A percentile compares a stretch with the other conserved stretches of the same genome.
phyloP scores from a whole-genome alignment of 179 eudicot species.

The Heliamphora pulchella region DNA sequence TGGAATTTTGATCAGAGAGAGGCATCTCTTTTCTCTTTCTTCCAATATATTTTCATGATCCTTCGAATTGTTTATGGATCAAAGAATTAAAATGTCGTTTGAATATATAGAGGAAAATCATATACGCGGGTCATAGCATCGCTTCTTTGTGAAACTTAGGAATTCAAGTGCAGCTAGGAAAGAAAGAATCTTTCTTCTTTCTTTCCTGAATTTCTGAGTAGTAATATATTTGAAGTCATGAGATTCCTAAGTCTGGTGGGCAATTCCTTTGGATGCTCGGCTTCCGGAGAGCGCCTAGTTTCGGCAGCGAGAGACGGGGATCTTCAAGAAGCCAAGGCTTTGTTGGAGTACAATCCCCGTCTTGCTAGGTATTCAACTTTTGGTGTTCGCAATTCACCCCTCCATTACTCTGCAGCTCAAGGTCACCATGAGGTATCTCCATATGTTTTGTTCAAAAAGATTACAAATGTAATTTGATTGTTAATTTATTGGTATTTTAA shows the following conservation, averaged over 20 bases:
- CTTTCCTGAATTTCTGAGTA: neutral
- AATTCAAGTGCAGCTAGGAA: conserved; percentile 3
- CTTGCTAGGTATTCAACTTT: conserved; percentile 81
- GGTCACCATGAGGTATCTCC: conserved; percentile 90
- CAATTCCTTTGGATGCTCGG: conserved; percentile 92
- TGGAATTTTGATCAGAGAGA: conserved; percentile 9
- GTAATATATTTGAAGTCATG: conserved; percentile 31
- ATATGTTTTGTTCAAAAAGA: neutral
- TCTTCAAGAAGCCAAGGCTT: conserved; percentile 90
- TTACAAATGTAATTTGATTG: neutral
- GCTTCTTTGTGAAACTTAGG: conserved; percentile 13
- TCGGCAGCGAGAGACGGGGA: conserved; percentile 98
- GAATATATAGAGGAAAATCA: neutral
- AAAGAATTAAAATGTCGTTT: neutral
- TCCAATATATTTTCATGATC: conserved; percentile 9
- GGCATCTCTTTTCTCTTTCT: conserved; percentile 9
- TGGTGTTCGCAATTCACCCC: conserved; percentile 94
- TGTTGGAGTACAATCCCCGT: conserved; percentile 84
- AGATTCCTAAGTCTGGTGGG: conserved; percentile 72
- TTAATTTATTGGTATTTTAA: neutral
- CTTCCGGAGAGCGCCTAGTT: conserved; percentile 84
- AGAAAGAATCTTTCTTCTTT: neutral
- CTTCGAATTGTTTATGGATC: conserved; percentile 8
- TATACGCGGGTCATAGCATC: conserved; percentile 9
- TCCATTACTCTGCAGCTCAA: conserved; percentile 97